Base-by-base conservation (phyloP, 306 rosid genomes). In the Potentilla sterilis region DNA sequence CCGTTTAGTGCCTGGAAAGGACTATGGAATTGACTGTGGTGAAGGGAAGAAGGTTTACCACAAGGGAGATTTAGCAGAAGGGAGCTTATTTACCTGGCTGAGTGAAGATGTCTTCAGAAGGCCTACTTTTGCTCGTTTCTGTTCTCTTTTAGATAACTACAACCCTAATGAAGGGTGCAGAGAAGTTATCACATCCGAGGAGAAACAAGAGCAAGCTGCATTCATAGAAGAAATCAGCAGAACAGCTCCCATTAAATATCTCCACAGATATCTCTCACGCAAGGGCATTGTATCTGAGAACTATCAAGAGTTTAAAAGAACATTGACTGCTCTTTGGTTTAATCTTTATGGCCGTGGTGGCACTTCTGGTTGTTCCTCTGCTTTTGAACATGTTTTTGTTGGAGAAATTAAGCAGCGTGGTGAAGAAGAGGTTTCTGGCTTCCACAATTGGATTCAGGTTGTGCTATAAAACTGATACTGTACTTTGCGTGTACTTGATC, bases 401-500 rank as follows among this genome's bases (percentile, higher is more conserved):
- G 98, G 98, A 77, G 98, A 94, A 89, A 86, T 92, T 75, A 94
- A 92, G 85, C 85, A 84, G 76, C 47, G 38, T 40, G 85, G 86
- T 32, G 92, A n/a, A 73, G 78, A 80, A 43, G 61, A 85, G 84
- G 92, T 95, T 84, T 88, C 93, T 66, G 98, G 98, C 73, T 95
- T 95, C 81, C 98, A 95, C 81, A 95, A 95, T 83, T 92, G 97
- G 98, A 86, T 95, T 82, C 97, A 95, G 97, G 97, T 95, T 57
- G 48, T 61, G 74, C 78, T 76, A 73, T 55, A 6, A 21, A 51
- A 32, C 73, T 35, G 76, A 32, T 28, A 68, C 37, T 40, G n/a
- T n/a, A n/a, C n/a, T n/a, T n/a, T n/a, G n/a, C n/a, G n/a, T n/a
- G n/a, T n/a, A n/a, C n/a, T n/a, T n/a, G n/a, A n/a, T n/a, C n/a